phyloP scores from a whole-genome alignment of 768 basidiomycete genomes.

The Rhizopogon vesiculosus region DNA sequence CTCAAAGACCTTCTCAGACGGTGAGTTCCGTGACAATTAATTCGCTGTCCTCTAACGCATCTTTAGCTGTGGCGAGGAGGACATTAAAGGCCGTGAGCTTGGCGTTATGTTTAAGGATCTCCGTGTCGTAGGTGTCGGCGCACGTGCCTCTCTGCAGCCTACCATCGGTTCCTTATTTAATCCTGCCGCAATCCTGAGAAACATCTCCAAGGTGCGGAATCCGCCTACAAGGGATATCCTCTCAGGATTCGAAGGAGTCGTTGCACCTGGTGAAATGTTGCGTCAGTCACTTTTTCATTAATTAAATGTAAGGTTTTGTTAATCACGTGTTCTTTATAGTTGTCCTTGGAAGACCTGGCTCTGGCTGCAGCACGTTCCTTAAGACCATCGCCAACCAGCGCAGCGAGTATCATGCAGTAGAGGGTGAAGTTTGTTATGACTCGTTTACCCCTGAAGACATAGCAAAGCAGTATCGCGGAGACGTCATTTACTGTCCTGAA shows the following conservation, averaged over 20 bases:
- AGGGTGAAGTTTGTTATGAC: constrained; percentile 76
- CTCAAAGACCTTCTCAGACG: constrained; percentile 19
- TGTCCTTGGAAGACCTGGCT: constrained; percentile 76
- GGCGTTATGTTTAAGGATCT: constrained; percentile 60
- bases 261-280: constrained; percentile 64
- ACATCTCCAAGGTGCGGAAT: constrained; percentile 45
- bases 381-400: constrained; percentile 79
- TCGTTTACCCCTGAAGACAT: constrained; percentile 77
- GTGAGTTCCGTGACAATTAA: constrained; percentile 3
- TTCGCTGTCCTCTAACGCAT: neutral
- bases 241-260: constrained; percentile 47
- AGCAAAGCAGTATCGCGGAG: constrained; percentile 71
- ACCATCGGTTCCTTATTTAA: constrained; percentile 63
- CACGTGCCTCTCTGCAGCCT: constrained; percentile 47
- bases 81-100: constrained; percentile 49
- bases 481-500: constrained; percentile 55
- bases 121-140: constrained; percentile 54
- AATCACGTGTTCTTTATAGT: constrained; percentile 20
- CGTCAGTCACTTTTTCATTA: constrained; percentile 37
- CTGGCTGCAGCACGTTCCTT: constrained; percentile 85
- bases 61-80: constrained; percentile 41
- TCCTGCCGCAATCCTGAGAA: constrained; percentile 38
- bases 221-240: constrained; percentile 59
- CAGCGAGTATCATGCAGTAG: constrained; percentile 54
- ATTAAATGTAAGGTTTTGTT: neutral